These are phyloP conservation scores for Monoraphidium neglectum DNA, from an alignment of 139 green algal genomes.

Conservation along the genomic window DNA sequence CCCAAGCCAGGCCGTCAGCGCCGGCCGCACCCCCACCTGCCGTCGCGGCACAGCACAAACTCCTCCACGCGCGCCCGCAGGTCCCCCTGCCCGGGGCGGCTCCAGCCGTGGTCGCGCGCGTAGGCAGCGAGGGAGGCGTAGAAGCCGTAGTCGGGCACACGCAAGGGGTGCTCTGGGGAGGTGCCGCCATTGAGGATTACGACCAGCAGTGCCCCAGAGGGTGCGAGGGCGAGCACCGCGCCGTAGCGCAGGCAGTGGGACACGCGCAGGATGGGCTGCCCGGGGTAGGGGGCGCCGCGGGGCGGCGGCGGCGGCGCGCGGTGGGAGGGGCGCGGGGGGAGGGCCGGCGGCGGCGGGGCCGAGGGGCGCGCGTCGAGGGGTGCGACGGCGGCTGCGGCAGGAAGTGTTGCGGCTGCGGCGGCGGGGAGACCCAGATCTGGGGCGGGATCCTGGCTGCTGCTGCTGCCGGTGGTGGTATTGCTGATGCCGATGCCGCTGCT, in stretches of 20 bases:
- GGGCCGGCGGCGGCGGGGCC: too few species aligned
- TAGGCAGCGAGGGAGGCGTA: slow-evolving; percentile 44
- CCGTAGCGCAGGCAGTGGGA: slow-evolving; percentile 37
- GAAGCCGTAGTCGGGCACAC: slow-evolving; percentile 52
- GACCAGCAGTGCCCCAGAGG: background rate
- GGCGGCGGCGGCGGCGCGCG: slow-evolving; percentile 1
- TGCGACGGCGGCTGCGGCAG: too few species aligned
- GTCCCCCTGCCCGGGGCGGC: slow-evolving; percentile 39
- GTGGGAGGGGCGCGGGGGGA: too few species aligned
- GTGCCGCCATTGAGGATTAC: slow-evolving; percentile 40
- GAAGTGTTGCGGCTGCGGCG: too few species aligned
- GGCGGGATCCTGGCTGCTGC: slow-evolving; percentile 7
- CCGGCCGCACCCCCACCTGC: slow-evolving; percentile 37
- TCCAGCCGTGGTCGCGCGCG: slow-evolving; percentile 23
- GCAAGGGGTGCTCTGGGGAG: slow-evolving; percentile 39
- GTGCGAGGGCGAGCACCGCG: slow-evolving; percentile 17
- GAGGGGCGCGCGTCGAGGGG: too few species aligned
- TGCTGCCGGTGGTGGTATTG: slow-evolving; percentile 14
- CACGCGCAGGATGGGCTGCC: slow-evolving; percentile 55
- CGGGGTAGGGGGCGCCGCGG: slow-evolving; percentile 27
- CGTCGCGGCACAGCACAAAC: slow-evolving; percentile 51
- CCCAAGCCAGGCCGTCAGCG: too few species aligned
- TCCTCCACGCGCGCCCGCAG: slow-evolving; percentile 50
- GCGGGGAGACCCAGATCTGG: too few species aligned
- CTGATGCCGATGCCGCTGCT: slow-evolving; percentile 12